Evolutionary conservation across 108 stramenopile species (phyloP).

Genomic region (Cylindrotheca closterium): DNA sequence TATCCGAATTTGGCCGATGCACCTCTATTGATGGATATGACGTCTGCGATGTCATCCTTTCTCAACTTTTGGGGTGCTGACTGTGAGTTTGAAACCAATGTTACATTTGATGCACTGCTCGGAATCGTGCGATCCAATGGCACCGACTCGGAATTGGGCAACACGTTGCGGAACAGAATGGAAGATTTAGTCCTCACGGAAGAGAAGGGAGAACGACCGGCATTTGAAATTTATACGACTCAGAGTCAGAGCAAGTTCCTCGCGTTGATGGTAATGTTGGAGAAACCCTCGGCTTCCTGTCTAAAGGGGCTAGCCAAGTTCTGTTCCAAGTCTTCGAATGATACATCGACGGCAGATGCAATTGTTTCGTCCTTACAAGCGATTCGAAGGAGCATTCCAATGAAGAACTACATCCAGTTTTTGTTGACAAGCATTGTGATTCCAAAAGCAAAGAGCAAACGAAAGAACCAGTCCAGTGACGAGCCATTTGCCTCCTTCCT

Average conservation of each 20-base stretch:
- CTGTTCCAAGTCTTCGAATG: conserved; percentile 29
- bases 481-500: not conserved
- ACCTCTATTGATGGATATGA: not conserved
- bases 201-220: conserved; percentile 11
- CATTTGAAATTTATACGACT: conserved; percentile 57
- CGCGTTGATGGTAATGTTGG: conserved; percentile 49
- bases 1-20: not conserved
- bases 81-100: conserved; percentile 21
- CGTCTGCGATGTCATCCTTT: conserved; percentile 1
- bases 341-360: conserved; percentile 28
- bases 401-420: conserved; percentile 62
- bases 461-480: not conserved
- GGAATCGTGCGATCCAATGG: conserved; percentile 1
- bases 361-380: conserved; percentile 50
- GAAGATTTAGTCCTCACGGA: not conserved
- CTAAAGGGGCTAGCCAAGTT: conserved; percentile 36
- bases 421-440: conserved; percentile 44
- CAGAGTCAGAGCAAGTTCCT: conserved; percentile 45
- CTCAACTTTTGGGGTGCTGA: conserved; percentile 29
- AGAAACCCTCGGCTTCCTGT: conserved; percentile 33
- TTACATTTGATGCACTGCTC: conserved; percentile 10
- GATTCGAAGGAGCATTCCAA: conserved; percentile 55
- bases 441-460: not conserved
- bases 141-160: not conserved
- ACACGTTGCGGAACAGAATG: not conserved